Percentiles rank a stretch among this genome's conserved stretches.
phyloP scores from a whole-genome alignment of 768 basidiomycete species.

The Xerocomellus chrysenteron region DNA sequence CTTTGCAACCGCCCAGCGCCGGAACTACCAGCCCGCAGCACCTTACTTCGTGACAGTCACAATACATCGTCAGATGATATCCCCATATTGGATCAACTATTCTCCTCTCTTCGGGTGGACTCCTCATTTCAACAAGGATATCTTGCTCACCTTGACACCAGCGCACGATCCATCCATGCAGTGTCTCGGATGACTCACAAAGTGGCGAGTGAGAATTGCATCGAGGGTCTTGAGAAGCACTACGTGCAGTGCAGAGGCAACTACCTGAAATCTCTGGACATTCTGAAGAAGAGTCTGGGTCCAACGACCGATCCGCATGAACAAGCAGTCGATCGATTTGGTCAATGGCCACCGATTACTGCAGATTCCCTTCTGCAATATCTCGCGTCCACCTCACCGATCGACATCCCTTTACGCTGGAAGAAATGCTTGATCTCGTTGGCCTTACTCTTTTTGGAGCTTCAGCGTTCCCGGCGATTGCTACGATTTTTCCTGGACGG shows the following conservation, averaged over 20 bases:
- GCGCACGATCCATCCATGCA: not conserved
- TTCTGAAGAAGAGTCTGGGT: not conserved
- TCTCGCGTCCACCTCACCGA: not conserved
- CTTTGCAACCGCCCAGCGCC: not conserved
- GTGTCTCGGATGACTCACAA: not conserved
- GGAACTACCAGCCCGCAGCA: not conserved
- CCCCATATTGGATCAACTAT: not conserved
- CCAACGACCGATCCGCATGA: constrained; percentile 8
- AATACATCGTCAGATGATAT: not conserved
- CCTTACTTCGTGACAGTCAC: too few species aligned
- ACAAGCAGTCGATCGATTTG: not conserved
- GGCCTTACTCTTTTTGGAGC: not conserved
- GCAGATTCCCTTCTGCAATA: not conserved
- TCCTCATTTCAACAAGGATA: not conserved
- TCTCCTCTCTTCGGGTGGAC: not conserved
- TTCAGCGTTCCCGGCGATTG: not conserved
- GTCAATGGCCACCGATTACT: not conserved
- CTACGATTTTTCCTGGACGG: not conserved
- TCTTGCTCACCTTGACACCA: not conserved
- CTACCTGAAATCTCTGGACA: not conserved
- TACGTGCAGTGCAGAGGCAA: not conserved
- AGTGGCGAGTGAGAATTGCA: not conserved
- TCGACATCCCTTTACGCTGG: not conserved
- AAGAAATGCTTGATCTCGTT: not conserved
- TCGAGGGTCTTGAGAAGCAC: not conserved